Evolutionary conservation across 176 grass and related monocot genomes (phyloP).

Genomic region (Phoenix roebelenii): DNA sequence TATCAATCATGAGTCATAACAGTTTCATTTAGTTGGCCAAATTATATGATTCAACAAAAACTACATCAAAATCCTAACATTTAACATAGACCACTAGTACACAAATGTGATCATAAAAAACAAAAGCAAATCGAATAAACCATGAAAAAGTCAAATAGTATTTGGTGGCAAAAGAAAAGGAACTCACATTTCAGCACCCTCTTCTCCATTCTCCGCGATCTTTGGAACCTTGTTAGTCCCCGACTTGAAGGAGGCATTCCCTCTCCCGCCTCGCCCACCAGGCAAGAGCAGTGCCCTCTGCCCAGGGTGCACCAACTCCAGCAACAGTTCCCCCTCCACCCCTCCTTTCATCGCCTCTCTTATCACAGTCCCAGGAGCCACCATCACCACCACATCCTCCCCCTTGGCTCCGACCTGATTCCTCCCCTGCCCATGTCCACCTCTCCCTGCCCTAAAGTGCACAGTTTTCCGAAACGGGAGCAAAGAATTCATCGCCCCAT

Average conservation of each 20-base stretch:
- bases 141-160: background rate
- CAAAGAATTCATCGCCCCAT: constrained; percentile 83
- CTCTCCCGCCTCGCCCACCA: constrained; percentile 72
- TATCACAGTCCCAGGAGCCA: constrained; percentile 76
- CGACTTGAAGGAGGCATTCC: constrained; percentile 79
- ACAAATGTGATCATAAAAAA: too few species aligned
- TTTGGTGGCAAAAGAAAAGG: background rate
- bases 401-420: constrained; percentile 78
- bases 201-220: constrained; percentile 90
- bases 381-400: constrained; percentile 77
- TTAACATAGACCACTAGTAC: too few species aligned
- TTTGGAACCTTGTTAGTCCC: constrained; percentile 76
- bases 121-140: too few species aligned
- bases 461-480: constrained; percentile 83
- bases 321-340: constrained; percentile 31
- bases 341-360: constrained; percentile 43
- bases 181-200: constrained; percentile 87
- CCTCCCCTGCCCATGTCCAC: constrained; percentile 62
- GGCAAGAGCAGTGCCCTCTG: constrained; percentile 69
- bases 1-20: too few species aligned
- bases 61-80: too few species aligned
- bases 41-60: too few species aligned
- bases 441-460: constrained; percentile 78
- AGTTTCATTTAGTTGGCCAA: too few species aligned
- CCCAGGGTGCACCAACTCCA: constrained; percentile 63